Evolutionary conservation across 768 basidiomycete genomes (phyloP), one percentile per base, ranked within the genome.

Genomic region (Coprinopsis sp.): DNA sequence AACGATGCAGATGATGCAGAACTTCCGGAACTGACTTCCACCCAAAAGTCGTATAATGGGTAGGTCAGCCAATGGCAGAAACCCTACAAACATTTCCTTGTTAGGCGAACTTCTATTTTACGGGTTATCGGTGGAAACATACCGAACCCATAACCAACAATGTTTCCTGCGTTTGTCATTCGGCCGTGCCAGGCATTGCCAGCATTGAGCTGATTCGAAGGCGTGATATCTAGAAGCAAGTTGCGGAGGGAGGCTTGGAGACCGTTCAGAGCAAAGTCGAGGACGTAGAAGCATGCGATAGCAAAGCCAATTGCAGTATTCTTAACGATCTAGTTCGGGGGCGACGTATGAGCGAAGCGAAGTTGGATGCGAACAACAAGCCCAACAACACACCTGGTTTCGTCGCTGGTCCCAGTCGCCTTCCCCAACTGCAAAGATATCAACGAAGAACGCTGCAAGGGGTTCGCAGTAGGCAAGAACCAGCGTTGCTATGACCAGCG

Each of bases 151-250:
- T 84, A 97, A 7, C 96, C 96, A 52, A 97, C 63, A 39, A 98
- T 95, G 60, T 96, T 98, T 18, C 93, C 96, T n/a, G 92, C 82
- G 60, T 98, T 92, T 34, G 82, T 86, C 88, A 97, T 96, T 51
- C 91, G 76, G 37, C 94, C 88, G 51, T 97, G 93, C 93, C 95
- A 99, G 27, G 96, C 96, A 67, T 98, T 99, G 3, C 87, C 92
- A n/a, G 82, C 77, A 46, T 85, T 92, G 11, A 97, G 78, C 63
- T 97, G 95, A 51, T 84, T 79, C 12, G 89, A 79, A 5, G 96
- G 94, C 0, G 91, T 81, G 41, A 95, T 69, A 61, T 99, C 96
- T 49, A 99, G 75, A 11, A 97, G 74, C n/a, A 99, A 79, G 64
- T 96, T 96, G 40, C 93, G 74, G 27, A 97, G 71, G 10, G 92